These are phyloP conservation scores for Leonotis leonurus DNA, from an alignment of 257 asterid genomes.

Conservation along the genomic window DNA sequence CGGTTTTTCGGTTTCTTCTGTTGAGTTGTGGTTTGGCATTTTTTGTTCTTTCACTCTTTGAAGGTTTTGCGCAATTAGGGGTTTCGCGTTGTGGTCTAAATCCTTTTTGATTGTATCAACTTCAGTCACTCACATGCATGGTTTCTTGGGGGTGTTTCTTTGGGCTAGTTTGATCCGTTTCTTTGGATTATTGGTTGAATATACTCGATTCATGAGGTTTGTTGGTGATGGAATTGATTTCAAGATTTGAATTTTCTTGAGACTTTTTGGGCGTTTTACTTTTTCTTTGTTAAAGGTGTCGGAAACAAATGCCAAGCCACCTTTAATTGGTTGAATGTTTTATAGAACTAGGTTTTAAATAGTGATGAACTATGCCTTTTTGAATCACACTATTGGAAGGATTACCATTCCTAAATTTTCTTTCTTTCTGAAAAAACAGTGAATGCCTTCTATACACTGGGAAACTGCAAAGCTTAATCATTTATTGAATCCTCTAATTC, in stretches of 20 bases:
- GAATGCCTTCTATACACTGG: too few relatives aligned
- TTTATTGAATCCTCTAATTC: neutral
- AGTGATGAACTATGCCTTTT: neutral
- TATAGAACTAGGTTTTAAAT: neutral
- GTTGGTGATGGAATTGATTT: neutral
- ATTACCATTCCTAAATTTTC: neutral
- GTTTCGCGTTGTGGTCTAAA: neutral
- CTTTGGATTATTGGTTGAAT: too few relatives aligned
- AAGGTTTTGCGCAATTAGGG: neutral
- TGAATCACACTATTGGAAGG: neutral
- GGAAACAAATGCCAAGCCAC: neutral
- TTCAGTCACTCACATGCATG: slow-evolving; percentile 3
- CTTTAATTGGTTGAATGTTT: slow-evolving; percentile 1
- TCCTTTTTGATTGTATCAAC: neutral
- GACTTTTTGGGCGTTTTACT: neutral
- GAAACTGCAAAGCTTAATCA: too few relatives aligned
- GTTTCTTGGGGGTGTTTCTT: neutral
- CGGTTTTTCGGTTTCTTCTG: neutral
- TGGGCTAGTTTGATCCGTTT: too few relatives aligned
- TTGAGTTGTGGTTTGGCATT: neutral
- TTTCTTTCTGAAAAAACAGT: neutral
- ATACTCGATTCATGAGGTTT: too few relatives aligned
- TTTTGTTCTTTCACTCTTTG: neutral
- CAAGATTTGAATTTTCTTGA: neutral
- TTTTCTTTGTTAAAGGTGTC: slow-evolving; percentile 6